Conservation (phyloP, 2,329 filamentous ascomycete genomes). For the Aspergillus uvarum region DNA sequence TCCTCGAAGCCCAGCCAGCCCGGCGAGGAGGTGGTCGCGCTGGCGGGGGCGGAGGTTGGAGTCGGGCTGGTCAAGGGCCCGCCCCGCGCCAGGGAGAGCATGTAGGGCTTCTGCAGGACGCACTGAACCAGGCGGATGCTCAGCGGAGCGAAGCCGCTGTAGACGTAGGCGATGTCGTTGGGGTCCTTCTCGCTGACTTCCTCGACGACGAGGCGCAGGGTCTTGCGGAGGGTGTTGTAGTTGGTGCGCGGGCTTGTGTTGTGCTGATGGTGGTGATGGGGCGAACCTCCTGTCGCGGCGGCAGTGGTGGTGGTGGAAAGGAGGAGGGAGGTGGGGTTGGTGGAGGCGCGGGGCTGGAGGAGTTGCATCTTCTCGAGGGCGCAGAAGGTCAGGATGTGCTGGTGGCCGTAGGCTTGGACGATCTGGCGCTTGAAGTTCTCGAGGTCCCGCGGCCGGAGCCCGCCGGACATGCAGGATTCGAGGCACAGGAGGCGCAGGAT, state of each 20-base stretch:
- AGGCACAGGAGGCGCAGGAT: constrained; percentile 84
- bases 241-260: constrained; percentile 70
- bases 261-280: constrained; percentile 63
- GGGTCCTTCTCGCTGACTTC: constrained; percentile 95
- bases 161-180: constrained; percentile 95
- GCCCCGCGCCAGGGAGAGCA: constrained; percentile 69
- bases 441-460: constrained; percentile 82
- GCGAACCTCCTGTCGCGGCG: background rate
- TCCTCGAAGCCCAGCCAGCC: constrained; percentile 96
- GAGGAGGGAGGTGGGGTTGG: constrained; percentile 74
- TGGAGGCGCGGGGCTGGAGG: constrained; percentile 73
- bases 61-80: constrained; percentile 51
- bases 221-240: constrained; percentile 83
- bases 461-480: constrained; percentile 85
- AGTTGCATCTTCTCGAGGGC: constrained; percentile 87
- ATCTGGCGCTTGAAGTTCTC: constrained; percentile 87
- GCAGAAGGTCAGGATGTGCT: constrained; percentile 86
- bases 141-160: constrained; percentile 92
- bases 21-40: constrained; percentile 58
- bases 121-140: constrained; percentile 90
- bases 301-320: background rate
- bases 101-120: constrained; percentile 83
- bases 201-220: constrained; percentile 85
- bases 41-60: constrained; percentile 47
- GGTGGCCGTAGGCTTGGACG: constrained; percentile 89